Evolutionary conservation across 2,329 filamentous ascomycete species (phyloP).

Genomic region (Phyllosticta ampelicida): DNA sequence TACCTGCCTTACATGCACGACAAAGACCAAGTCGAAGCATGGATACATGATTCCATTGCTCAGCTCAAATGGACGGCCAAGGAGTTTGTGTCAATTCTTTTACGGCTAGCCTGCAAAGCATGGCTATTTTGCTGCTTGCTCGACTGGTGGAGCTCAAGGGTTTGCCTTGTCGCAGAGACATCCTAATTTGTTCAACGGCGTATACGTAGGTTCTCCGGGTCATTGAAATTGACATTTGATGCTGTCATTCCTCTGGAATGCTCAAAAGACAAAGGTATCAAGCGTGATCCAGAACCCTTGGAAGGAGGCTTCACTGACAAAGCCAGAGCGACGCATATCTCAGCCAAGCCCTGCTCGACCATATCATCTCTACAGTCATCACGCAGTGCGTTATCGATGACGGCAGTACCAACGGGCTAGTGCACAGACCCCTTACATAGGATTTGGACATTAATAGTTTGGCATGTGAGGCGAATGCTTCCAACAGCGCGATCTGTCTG

Average conservation of each 20-base stretch:
- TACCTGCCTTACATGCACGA: constrained; percentile 13
- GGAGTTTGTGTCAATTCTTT: constrained; percentile 2
- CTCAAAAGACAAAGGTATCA: constrained; percentile 8
- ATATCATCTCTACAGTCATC: constrained; percentile 25
- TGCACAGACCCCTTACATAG: constrained; percentile 30
- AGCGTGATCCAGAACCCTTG: not conserved
- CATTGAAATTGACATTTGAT: constrained; percentile 13
- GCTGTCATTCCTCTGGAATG: constrained; percentile 13
- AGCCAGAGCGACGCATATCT: constrained; percentile 14
- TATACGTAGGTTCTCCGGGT: constrained; percentile 13
- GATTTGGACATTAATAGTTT: constrained; percentile 25
- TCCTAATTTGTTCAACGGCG: constrained; percentile 13
- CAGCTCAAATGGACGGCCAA: constrained; percentile 12
- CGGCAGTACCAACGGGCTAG: constrained; percentile 27
- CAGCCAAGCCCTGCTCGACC: constrained; percentile 21
- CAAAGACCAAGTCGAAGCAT: constrained; percentile 8
- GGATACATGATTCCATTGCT: constrained; percentile 13
- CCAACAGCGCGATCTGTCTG: constrained; percentile 19
- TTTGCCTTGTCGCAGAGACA: constrained; percentile 13
- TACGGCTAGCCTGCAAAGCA: constrained; percentile 3
- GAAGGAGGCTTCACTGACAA: not conserved
- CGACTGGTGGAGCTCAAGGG: constrained; percentile 13
- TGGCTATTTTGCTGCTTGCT: constrained; percentile 13
- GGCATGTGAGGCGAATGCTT: constrained; percentile 15
- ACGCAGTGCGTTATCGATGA: constrained; percentile 30